phyloP scores from a whole-genome alignment of 1,284 basidiomycete species.

The Ceratobasidium sp. region DNA sequence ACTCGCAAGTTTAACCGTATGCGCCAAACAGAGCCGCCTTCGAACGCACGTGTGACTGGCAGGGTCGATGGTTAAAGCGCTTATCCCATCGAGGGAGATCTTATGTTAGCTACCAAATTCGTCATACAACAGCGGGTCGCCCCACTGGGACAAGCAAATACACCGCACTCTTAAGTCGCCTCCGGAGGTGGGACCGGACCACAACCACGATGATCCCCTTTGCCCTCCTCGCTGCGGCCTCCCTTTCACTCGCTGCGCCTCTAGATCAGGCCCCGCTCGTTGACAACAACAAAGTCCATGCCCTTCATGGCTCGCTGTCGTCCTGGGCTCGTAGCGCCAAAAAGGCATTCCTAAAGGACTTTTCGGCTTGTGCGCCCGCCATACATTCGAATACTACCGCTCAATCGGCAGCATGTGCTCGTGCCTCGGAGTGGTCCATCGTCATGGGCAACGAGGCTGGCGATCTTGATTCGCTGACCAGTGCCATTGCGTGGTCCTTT shows the following conservation, averaged over 20 bases:
- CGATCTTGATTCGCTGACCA: slow-evolving; percentile 29
- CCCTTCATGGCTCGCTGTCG: slow-evolving; percentile 19
- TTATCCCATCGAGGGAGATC: slow-evolving; percentile 2
- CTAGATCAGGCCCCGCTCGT: slow-evolving; percentile 16
- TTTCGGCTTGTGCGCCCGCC: slow-evolving; percentile 13
- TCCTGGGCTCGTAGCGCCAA: slow-evolving; percentile 31
- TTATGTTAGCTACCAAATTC: slow-evolving; percentile 3
- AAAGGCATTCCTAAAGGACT: slow-evolving; percentile 16
- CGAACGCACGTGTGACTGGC: slow-evolving; percentile 25
- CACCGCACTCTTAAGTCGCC: background rate
- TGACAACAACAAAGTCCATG: slow-evolving; percentile 9
- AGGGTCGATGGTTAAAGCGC: background rate
- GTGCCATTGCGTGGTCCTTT: slow-evolving; percentile 29
- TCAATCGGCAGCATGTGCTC: slow-evolving; percentile 23
- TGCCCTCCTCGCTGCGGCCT: slow-evolving; percentile 9
- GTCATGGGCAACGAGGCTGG: slow-evolving; percentile 37
- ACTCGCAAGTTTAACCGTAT: too few species aligned
- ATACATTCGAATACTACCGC: slow-evolving; percentile 9
- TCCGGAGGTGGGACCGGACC: background rate
- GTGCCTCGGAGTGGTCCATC: slow-evolving; percentile 21
- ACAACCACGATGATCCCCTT: slow-evolving; percentile 19
- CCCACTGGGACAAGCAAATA: background rate
- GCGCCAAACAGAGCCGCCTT: background rate
- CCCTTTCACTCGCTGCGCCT: slow-evolving; percentile 14
- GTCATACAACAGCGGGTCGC: background rate